Base-by-base conservation (phyloP, 2,329 filamentous ascomycete genomes). In the Epicoccum nigrum region DNA sequence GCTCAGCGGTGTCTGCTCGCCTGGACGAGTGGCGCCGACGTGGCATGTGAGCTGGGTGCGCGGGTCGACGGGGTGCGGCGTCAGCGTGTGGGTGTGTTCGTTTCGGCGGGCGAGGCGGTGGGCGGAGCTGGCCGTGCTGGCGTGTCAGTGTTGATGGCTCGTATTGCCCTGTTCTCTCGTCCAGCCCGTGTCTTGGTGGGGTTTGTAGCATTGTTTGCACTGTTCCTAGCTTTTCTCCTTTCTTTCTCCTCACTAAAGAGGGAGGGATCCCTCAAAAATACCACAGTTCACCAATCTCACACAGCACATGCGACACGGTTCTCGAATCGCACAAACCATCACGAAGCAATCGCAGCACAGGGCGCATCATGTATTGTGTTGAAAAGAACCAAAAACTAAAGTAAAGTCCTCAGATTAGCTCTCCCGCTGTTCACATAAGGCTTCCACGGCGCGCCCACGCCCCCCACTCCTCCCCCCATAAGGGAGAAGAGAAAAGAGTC, bases 371-470 rank as follows among this genome's bases (percentile, higher is more conserved):
- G n/a, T n/a, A n/a, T n/a, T n/a, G n/a, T n/a, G n/a, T n/a, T n/a
- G n/a, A n/a, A n/a, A n/a, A n/a, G n/a, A n/a, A n/a, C n/a, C n/a
- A n/a, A 7, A 30, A n/a, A 30, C 7, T 9, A 27, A 28, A 13
- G 3, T 19, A 30, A 7, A 57, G 61, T 66, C 67, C 67, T 69
- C 67, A 69, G 67, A 69, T 68, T 65, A 69, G 67, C 67, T 69
- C 67, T 69, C 67, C 54, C 59, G 58, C 63, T 63, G 66, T 69
- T 60, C 63, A 67, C 66, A 69, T 52, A 56, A 62, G 50, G 62
- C 60, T 4, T 59, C 67, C 63, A 58, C 63, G 55, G 11, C 42
- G 39, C 48, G 32, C 54, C 42, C 47, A 56, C 20, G 16, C 33
- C 12, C 33, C 33, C 40, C 12, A n/a, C 11, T n/a, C 38, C 33